Conservation (phyloP, 129 eudicot genomes). For the Tagetes erecta region DNA sequence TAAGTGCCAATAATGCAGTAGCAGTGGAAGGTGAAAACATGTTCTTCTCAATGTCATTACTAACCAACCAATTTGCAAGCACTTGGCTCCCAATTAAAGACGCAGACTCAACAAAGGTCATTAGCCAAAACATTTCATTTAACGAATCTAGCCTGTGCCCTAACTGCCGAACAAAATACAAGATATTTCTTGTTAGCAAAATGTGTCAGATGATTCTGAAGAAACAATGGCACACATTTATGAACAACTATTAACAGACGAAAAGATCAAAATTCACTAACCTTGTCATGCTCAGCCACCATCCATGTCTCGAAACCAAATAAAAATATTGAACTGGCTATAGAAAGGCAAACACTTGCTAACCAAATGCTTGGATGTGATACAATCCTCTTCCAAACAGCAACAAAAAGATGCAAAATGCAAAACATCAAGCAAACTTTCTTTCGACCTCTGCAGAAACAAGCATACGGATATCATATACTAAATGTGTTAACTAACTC, state of each 20-base stretch:
- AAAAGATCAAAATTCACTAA: constrained; percentile 31
- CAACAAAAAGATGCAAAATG: constrained; percentile 66
- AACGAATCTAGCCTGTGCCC: constrained; percentile 87
- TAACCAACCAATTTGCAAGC: constrained; percentile 67
- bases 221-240: not conserved
- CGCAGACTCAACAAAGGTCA: constrained; percentile 76
- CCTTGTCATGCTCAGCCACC: constrained; percentile 96
- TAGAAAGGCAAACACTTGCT: constrained; percentile 63
- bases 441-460: constrained; percentile 72
- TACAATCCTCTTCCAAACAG: constrained; percentile 58
- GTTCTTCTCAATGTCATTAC: constrained; percentile 35
- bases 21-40: constrained; percentile 53
- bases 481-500: not conserved
- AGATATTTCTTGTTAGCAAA: constrained; percentile 10
- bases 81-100: constrained; percentile 81
- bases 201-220: not conserved
- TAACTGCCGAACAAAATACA: constrained; percentile 46
- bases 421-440: constrained; percentile 63
- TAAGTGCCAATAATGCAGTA: constrained; percentile 54
- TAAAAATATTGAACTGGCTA: constrained; percentile 63
- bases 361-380: constrained; percentile 67
- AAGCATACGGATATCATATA: not conserved
- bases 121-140: constrained; percentile 91
- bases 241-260: not conserved
- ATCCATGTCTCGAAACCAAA: constrained; percentile 93